Percentiles rank a stretch among this genome's conserved stretches.
Conservation (phyloP, 2,329 filamentous ascomycete species). For the Penicillium sp. region DNA sequence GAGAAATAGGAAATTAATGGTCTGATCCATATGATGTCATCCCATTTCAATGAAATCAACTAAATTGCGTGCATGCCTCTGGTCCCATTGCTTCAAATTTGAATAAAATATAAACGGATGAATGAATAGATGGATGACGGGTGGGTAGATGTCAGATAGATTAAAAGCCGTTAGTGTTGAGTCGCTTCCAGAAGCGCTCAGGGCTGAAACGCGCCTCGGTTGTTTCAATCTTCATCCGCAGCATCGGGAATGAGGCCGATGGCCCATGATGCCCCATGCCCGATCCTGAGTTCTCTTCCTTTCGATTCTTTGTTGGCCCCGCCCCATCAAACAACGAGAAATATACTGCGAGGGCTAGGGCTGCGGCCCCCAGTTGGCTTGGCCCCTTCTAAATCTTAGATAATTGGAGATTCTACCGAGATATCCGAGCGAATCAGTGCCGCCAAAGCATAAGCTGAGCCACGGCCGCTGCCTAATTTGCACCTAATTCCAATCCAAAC, state of each 20-base stretch:
- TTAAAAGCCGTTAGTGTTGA: conserved; percentile 3
- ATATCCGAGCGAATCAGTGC: conserved; percentile 2
- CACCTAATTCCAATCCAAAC: not conserved
- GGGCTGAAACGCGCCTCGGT: conserved; percentile 8
- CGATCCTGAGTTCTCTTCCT: too few species aligned
- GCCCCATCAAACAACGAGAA: not conserved
- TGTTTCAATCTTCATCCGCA: not conserved
- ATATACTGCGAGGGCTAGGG: not conserved
- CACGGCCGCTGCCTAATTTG: conserved; percentile 2
- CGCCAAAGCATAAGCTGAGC: not conserved
- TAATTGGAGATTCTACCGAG: too few species aligned
- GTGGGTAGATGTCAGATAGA: conserved; percentile 4
- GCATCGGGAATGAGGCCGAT: not conserved
- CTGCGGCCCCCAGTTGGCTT: too few species aligned
- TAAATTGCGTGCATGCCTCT: not conserved
- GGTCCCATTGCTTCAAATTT: not conserved
- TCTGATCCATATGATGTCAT: too few species aligned
- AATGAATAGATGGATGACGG: too few species aligned
- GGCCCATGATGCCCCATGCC: too few species aligned
- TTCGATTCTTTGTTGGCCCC: not conserved
- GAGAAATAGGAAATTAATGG: too few species aligned
- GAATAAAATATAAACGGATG: too few species aligned
- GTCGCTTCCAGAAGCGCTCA: conserved; percentile 5
- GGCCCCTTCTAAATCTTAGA: not conserved
- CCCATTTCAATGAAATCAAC: not conserved